Conservation (phyloP, 2,329 filamentous ascomycete species). For the Apiospora sp. region DNA sequence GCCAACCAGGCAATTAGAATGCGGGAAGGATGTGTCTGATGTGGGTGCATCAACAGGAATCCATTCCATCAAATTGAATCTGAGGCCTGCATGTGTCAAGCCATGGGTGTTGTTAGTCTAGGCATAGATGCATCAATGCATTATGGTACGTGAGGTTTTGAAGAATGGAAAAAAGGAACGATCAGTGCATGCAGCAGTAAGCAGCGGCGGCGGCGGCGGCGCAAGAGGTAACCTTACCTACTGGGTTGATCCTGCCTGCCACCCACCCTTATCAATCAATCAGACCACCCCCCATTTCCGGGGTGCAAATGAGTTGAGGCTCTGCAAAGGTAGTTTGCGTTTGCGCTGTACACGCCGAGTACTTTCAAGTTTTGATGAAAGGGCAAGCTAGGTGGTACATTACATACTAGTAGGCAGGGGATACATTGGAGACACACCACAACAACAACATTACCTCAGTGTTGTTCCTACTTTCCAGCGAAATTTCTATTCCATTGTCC, state of each 20-base stretch:
- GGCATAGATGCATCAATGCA: not conserved
- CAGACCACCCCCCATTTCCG: constrained; percentile 7
- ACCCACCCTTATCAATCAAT: constrained; percentile 12
- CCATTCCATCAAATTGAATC: not conserved
- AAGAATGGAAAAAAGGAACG: not conserved
- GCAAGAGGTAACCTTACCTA: not conserved
- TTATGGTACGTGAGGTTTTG: not conserved
- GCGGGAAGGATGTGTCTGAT: not conserved
- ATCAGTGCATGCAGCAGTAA: not conserved
- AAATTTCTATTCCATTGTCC: not conserved
- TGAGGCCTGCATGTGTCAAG: constrained; percentile 11
- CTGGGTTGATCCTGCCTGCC: not conserved
- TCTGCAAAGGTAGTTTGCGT: not conserved
- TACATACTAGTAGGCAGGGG: not conserved
- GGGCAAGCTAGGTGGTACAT: not conserved
- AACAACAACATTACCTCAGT: not conserved
- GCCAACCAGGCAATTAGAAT: not conserved
- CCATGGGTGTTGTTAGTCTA: not conserved
- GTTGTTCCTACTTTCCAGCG: not conserved
- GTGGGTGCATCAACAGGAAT: not conserved
- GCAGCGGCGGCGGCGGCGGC: no score
- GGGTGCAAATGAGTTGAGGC: not conserved
- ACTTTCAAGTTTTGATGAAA: not conserved
- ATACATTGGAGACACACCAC: not conserved
- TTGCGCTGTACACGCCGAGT: not conserved